Percentiles rank a stretch among this genome's conserved stretches.
Conservation (phyloP, 2,329 filamentous ascomycete genomes). For the Apiospora marii region DNA sequence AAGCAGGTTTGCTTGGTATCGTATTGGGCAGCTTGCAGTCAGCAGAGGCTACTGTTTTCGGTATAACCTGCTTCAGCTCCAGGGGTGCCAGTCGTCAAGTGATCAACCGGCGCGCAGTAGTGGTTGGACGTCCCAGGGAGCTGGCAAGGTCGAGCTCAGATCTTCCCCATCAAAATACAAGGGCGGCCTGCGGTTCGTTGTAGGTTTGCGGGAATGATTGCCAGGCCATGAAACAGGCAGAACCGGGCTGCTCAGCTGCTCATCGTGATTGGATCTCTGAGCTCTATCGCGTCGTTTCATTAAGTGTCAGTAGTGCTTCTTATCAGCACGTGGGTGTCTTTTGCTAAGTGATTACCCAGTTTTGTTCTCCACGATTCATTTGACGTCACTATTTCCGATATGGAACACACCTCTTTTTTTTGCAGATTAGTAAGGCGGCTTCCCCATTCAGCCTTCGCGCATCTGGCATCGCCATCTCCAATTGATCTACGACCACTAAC, state of each 20-base stretch:
- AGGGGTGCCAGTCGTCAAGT: neutral
- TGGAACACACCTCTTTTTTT: neutral
- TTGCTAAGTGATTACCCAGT: neutral
- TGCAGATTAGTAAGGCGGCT: slow-evolving; percentile 1
- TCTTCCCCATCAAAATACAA: slow-evolving; percentile 7
- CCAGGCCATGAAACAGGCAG: slow-evolving; percentile 6
- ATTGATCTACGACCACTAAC: slow-evolving; percentile 6
- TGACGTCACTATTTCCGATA: neutral
- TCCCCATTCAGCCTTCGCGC: neutral
- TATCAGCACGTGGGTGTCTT: slow-evolving; percentile 26
- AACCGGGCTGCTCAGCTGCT: neutral
- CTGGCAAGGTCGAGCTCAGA: slow-evolving; percentile 13
- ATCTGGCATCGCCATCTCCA: slow-evolving; percentile 10
- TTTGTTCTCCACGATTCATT: neutral
- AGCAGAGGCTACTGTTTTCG: slow-evolving; percentile 1
- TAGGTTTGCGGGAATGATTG: neutral
- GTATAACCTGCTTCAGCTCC: neutral
- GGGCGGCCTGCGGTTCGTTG: neutral
- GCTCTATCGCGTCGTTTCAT: slow-evolving; percentile 26
- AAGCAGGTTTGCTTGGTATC: neutral
- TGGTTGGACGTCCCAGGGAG: slow-evolving; percentile 9
- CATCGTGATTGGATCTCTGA: slow-evolving; percentile 10
- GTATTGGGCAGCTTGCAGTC: neutral
- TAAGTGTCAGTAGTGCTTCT: slow-evolving; percentile 22
- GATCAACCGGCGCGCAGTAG: neutral